phyloP scores from a whole-genome alignment of 495 filamentous ascomycete genomes.

The Beverwykella pulmonaria region DNA sequence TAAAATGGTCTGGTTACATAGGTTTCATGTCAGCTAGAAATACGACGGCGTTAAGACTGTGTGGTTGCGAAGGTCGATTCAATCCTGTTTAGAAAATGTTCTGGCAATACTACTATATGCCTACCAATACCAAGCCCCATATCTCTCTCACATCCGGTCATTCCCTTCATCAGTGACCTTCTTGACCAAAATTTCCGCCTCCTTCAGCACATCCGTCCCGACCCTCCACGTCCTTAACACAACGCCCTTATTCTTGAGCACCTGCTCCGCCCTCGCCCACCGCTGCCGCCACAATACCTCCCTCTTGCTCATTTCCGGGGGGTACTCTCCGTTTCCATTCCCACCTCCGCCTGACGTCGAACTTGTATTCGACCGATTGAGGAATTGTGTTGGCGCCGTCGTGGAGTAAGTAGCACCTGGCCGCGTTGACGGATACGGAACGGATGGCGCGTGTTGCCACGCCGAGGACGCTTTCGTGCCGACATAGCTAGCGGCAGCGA shows the following conservation, averaged over 20 bases:
- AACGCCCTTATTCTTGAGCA: constrained; percentile 69
- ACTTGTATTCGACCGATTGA: constrained; percentile 16
- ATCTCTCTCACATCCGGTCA: background rate
- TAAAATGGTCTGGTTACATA: too few species aligned
- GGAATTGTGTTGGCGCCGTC: constrained; percentile 6
- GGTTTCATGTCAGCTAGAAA: too few species aligned
- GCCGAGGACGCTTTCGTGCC: constrained; percentile 37
- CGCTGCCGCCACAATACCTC: constrained; percentile 81
- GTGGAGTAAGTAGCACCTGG: constrained; percentile 30
- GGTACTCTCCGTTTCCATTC: constrained; percentile 2
- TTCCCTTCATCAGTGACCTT: constrained; percentile 37
- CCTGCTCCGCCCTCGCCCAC: constrained; percentile 72
- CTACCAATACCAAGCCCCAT: too few species aligned
- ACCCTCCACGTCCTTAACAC: constrained; percentile 80
- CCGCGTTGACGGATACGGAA: constrained; percentile 31
- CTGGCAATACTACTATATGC: too few species aligned
- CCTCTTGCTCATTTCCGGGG: constrained; percentile 65
- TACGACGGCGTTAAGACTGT: too few species aligned
- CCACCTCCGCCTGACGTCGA: constrained; percentile 13
- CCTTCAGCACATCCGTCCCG: constrained; percentile 73
- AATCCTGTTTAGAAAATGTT: too few species aligned
- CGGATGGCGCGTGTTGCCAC: constrained; percentile 37
- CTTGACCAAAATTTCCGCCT: constrained; percentile 32
- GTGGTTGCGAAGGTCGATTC: too few species aligned
- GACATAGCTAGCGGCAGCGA: constrained; percentile 51